Conservation (phyloP, 2,329 filamentous ascomycete genomes). For the Aspergillus pseudotamarii region DNA sequence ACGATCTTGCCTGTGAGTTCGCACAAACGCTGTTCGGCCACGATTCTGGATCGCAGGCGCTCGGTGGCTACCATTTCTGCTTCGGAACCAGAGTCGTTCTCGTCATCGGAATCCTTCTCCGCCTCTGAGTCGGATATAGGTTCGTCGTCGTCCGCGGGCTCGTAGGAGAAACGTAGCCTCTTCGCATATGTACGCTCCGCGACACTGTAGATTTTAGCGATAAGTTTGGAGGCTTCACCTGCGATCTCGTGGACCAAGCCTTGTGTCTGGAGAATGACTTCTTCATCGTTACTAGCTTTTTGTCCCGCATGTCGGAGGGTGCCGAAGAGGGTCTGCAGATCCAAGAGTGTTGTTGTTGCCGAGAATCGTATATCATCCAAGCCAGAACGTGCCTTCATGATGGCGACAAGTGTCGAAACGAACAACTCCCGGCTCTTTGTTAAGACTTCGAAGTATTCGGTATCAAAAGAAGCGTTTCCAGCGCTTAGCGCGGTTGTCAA, state of each 20-base stretch:
- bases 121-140: constrained; percentile 66
- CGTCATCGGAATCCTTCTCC: constrained; percentile 57
- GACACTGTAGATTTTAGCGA: constrained; percentile 76
- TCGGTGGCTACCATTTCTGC: constrained; percentile 48
- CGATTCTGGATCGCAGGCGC: constrained; percentile 66
- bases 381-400: constrained; percentile 52
- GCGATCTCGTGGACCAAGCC: constrained; percentile 71
- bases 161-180: constrained; percentile 53
- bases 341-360: constrained; percentile 75
- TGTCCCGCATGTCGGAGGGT: constrained; percentile 62
- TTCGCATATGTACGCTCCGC: constrained; percentile 79
- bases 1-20: constrained; percentile 84
- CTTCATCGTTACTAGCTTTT: constrained; percentile 42
- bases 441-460: constrained; percentile 68
- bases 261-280: constrained; percentile 58
- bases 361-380: constrained; percentile 78
- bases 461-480: constrained; percentile 60
- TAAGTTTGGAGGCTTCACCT: constrained; percentile 62
- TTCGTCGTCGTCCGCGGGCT: constrained; percentile 68
- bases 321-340: constrained; percentile 78
- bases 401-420: constrained; percentile 50
- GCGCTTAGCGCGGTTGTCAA: constrained; percentile 58
- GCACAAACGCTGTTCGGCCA: constrained; percentile 84
- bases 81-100: constrained; percentile 33
- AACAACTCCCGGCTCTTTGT: constrained; percentile 63